A percentile compares a stretch with the other conserved stretches of the same genome.
These are phyloP conservation scores for Apiospora sp. DNA, from an alignment of 2,329 filamentous ascomycete genomes.

Conservation along the genomic window DNA sequence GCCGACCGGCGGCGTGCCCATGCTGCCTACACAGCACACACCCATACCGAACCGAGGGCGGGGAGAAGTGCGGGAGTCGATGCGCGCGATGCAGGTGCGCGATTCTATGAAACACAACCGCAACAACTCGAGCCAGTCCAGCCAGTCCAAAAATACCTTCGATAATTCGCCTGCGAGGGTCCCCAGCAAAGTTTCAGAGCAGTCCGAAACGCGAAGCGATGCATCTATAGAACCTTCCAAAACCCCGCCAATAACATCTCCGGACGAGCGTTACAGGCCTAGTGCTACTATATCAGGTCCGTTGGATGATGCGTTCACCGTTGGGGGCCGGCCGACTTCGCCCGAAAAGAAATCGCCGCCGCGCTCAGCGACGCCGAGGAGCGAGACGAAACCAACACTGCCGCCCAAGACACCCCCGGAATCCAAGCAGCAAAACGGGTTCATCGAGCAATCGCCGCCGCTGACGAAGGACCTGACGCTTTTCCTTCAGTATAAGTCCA, in stretches of 20 bases:
- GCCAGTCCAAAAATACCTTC: constrained; percentile 48
- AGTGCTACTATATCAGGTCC: constrained; percentile 69
- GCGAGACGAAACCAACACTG: constrained; percentile 33
- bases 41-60: constrained; percentile 86
- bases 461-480: constrained; percentile 87
- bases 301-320: constrained; percentile 56
- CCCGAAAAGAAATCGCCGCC: constrained; percentile 38
- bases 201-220: constrained; percentile 44
- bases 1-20: constrained; percentile 82
- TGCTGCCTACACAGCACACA: constrained; percentile 83
- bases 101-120: constrained; percentile 59
- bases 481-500: constrained; percentile 95
- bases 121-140: constrained; percentile 50
- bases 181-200: constrained; percentile 70
- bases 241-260: constrained; percentile 62
- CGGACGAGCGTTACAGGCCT: constrained; percentile 69
- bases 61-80: constrained; percentile 80
- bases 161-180: constrained; percentile 71
- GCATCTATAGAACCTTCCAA: constrained; percentile 43
- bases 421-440: constrained; percentile 60
- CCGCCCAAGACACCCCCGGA: constrained; percentile 49
- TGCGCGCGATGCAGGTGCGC: constrained; percentile 70
- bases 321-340: constrained; percentile 40
- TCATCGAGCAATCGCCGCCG: constrained; percentile 72
- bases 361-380: constrained; percentile 22